phyloP scores from a whole-genome alignment of 345 rosid species.

The Eucalyptus melliodora region DNA sequence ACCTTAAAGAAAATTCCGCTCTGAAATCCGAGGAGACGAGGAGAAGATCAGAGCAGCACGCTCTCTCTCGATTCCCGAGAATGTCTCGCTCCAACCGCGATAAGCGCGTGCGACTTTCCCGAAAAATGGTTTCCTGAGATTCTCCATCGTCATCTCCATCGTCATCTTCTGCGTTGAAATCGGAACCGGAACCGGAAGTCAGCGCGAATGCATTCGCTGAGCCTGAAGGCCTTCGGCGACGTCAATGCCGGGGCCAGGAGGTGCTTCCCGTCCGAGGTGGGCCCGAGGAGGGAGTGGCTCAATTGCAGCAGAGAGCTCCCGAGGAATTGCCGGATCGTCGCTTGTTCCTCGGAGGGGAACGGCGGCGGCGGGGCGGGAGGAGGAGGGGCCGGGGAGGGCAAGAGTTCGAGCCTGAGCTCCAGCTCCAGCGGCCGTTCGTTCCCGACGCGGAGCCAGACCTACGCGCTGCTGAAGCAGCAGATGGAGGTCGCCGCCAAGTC shows the following conservation, averaged over 20 bases:
- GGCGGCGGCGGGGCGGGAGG: neutral
- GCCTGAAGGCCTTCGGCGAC: slow-evolving; percentile 16
- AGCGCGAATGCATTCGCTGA: slow-evolving; percentile 1
- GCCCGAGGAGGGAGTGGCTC: neutral
- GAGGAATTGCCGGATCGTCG: slow-evolving; percentile 12
- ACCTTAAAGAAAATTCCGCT: neutral
- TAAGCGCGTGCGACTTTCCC: neutral
- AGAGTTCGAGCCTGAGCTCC: slow-evolving; percentile 15
- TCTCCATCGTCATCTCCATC: neutral
- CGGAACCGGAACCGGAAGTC: neutral
- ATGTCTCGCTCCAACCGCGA: neutral
- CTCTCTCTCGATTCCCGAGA: neutral
- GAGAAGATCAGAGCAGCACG: neutral
- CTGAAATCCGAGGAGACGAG: neutral
- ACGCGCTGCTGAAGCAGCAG: slow-evolving; percentile 53
- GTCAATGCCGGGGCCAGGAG: slow-evolving; percentile 4
- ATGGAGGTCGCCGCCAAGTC: slow-evolving; percentile 54
- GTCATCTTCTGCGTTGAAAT: neutral
- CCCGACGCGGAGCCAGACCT: slow-evolving; percentile 35
- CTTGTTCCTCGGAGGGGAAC: slow-evolving; percentile 12
- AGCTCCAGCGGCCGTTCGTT: slow-evolving; percentile 11
- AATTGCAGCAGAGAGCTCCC: neutral
- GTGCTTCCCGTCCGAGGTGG: neutral
- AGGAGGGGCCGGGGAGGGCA: slow-evolving; percentile 11
- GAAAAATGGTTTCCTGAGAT: neutral